Conservation (phyloP, 2,329 filamentous ascomycete genomes). For the Fusarium acutatum region DNA sequence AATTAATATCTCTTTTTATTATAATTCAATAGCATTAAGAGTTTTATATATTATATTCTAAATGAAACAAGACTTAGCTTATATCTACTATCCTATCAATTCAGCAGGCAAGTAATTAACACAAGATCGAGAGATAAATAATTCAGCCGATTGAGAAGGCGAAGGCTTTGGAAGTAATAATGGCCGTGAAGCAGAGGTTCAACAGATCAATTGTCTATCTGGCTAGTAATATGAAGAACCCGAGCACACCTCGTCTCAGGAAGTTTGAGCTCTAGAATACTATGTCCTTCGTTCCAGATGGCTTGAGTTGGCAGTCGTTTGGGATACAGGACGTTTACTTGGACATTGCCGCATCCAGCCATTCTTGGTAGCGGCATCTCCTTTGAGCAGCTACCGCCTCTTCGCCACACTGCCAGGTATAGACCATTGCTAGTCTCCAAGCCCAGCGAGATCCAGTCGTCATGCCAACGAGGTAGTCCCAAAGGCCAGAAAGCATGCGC, state of each 20-base stretch:
- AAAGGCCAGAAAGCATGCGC: background rate
- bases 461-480: background rate
- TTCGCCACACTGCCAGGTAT: background rate
- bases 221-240: background rate
- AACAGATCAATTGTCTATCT: background rate
- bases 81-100: too few relatives aligned
- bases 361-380: background rate
- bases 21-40: too few relatives aligned
- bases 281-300: rapidly evolving
- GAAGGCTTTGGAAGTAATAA: background rate
- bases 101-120: too few relatives aligned
- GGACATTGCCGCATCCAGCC: background rate
- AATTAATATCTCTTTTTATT: too few relatives aligned
- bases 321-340: background rate
- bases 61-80: too few relatives aligned
- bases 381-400: background rate
- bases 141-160: too few relatives aligned
- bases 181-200: too few relatives aligned
- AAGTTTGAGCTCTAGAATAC: background rate
- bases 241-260: background rate
- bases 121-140: too few relatives aligned
- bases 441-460: background rate
- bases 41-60: too few relatives aligned
- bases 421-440: background rate
- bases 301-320: background rate